A percentile compares a stretch with the other conserved stretches of the same genome.
Evolutionary conservation across 345 rosid genomes (phyloP).

Genomic region (Hypericum perforatum): DNA sequence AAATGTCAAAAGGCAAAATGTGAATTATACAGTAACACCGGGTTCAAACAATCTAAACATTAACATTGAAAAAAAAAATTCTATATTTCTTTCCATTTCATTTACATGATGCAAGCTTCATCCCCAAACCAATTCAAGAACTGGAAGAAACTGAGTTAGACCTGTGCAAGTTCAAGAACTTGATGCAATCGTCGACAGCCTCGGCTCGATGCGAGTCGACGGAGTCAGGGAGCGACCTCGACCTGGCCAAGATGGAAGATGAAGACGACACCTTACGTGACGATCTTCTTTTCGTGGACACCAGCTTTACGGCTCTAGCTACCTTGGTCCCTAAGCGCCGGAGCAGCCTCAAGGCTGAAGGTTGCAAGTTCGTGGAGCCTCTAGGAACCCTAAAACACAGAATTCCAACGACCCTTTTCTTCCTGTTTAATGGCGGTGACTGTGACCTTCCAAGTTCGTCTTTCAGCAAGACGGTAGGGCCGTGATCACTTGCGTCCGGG

Average conservation of each 20-base stretch:
- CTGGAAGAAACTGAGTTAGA: constrained; percentile 53
- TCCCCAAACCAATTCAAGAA: too few species aligned
- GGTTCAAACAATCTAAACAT: too few species aligned
- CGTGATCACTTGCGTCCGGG: constrained; percentile 42
- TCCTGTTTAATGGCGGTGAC: constrained; percentile 15
- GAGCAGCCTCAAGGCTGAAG: constrained; percentile 29
- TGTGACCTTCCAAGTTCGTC: constrained; percentile 17
- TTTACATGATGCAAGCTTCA: too few species aligned
- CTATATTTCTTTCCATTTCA: too few species aligned
- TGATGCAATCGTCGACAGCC: constrained; percentile 84
- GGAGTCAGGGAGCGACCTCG: constrained; percentile 60
- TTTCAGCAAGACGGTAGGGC: constrained; percentile 27
- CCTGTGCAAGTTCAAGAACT: constrained; percentile 68
- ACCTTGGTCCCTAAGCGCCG: constrained; percentile 48
- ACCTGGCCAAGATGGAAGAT: constrained; percentile 42
- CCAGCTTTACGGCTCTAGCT: constrained; percentile 37
- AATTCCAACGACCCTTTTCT: constrained; percentile 34
- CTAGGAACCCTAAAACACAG: constrained; percentile 35
- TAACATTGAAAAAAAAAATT: too few species aligned
- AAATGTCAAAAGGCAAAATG: too few species aligned
- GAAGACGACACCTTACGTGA: constrained; percentile 41
- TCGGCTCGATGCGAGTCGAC: constrained; percentile 73
- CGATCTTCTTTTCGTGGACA: constrained; percentile 32
- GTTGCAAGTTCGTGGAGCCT: constrained; percentile 24
- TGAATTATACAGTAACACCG: too few species aligned